phyloP scores from a whole-genome alignment of 2,329 filamentous ascomycete species.

The Aschersonia sp. region DNA sequence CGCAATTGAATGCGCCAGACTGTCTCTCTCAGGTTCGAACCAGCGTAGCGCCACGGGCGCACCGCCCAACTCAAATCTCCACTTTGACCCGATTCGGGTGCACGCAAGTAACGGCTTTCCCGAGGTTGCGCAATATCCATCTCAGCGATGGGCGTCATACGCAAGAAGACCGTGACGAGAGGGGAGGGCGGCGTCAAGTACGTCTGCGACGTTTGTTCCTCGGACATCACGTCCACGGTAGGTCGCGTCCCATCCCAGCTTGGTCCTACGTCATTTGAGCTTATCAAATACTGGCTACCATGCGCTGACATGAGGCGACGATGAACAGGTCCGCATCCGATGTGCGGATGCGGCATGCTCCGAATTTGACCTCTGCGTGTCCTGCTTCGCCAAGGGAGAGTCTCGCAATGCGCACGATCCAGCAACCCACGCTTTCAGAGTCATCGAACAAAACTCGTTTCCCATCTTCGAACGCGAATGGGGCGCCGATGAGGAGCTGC shows the following conservation, averaged over 20 bases:
- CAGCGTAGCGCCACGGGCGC: neutral
- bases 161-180: constrained; percentile 81
- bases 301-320: constrained; percentile 5
- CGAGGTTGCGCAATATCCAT: neutral
- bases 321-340: constrained; percentile 70
- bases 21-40: neutral
- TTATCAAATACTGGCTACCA: neutral
- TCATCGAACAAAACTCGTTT: constrained; percentile 97
- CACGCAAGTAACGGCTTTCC: neutral
- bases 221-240: constrained; percentile 94
- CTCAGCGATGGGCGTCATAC: constrained; percentile 70
- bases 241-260: constrained; percentile 17
- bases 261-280: neutral
- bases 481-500: constrained; percentile 94
- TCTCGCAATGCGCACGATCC: constrained; percentile 76
- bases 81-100: neutral
- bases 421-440: constrained; percentile 71
- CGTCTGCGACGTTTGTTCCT: constrained; percentile 92
- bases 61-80: neutral
- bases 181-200: constrained; percentile 88
- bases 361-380: constrained; percentile 94
- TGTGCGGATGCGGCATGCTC: constrained; percentile 73
- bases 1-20: neutral
- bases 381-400: constrained; percentile 78
- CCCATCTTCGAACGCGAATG: constrained; percentile 91